Evolutionary conservation across 2,329 filamentous ascomycete genomes (phyloP), one percentile per base, ranked within the genome.

Genomic region (Aspergillus sp.): DNA sequence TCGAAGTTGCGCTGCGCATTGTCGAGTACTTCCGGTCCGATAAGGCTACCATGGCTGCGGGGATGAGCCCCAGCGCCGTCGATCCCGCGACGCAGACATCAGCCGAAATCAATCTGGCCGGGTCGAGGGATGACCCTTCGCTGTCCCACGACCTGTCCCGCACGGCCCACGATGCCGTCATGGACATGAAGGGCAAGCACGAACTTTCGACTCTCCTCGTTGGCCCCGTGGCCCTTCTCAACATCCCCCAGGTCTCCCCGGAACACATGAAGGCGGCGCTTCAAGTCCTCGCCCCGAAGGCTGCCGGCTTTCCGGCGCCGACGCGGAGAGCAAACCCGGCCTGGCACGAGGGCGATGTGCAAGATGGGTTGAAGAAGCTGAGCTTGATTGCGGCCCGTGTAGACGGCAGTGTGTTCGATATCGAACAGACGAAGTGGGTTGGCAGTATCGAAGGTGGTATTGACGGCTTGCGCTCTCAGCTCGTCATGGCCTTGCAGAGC

Each of bases 341-440:
- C 8, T 95, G 89, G 69, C 79, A 94, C 65, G 91, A 96, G 47
- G 76, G 81, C 0, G 67, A 76, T 1, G 87, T 91, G 46, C 90
- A 96, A 68, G 80, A 73, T 53, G 93, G 86, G 5, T 66, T 98
- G 56, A 82, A 88, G 60, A 98, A 98, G 72, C 70, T 98, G 52
- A 75, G 94, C 65, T 70, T 98, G 32, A 72, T 98, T 9, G 93
- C 89, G 45, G 90, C 90, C 9, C 78, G 93, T 44, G 79, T 96
- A 29, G 93, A 98, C 62, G 86, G 86, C 52, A 84, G 82, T 66
- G 80, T 88, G 30, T 90, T 95, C 59, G 90, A 96, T 62, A 68
- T 79, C 41, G 81, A 83, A 7, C 85, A 86, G 46, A 74, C 76
- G 29, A 80, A 76, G 60, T 86, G 83, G 83, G 77, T 84, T 40